Conservation (phyloP, 805 yeast genomes). For the Saccharomycopsis guyanensis region DNA sequence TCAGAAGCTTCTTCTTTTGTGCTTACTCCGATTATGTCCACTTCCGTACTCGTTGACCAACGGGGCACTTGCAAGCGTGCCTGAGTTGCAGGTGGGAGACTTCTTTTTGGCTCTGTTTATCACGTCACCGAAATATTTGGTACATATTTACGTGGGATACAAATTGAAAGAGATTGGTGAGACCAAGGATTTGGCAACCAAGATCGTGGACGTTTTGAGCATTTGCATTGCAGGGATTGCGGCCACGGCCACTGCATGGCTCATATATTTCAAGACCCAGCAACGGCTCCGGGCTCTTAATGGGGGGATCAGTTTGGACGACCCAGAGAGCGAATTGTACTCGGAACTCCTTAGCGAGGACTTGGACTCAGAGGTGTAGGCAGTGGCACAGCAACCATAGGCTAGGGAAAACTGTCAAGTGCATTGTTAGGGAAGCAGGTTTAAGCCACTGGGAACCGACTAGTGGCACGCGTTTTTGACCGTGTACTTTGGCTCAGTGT, state of each 20-base stretch:
- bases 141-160: slow-evolving; percentile 72
- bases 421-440: no score
- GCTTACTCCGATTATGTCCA: slow-evolving; percentile 79
- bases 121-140: slow-evolving; percentile 75
- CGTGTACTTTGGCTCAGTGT: no score
- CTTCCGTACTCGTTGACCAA: slow-evolving; percentile 88
- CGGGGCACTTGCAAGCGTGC: slow-evolving; percentile 87
- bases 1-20: slow-evolving; percentile 57
- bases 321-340: slow-evolving; percentile 8
- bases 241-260: slow-evolving; percentile 52
- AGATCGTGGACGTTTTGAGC: slow-evolving; percentile 55
- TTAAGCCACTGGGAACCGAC: no score
- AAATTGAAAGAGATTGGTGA: slow-evolving; percentile 65
- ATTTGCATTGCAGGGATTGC: slow-evolving; percentile 49
- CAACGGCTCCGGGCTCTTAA: slow-evolving; percentile 24
- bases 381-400: no score
- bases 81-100: slow-evolving; percentile 54
- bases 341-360: background rate
- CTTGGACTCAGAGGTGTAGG: background rate
- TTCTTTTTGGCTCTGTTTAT: slow-evolving; percentile 65
- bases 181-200: slow-evolving; percentile 40
- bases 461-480: no score
- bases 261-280: slow-evolving; percentile 52
- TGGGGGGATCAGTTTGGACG: slow-evolving; percentile 2
- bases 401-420: no score